Conservation (phyloP, 495 filamentous ascomycete genomes). For the Parathielavia hyrcaniae region DNA sequence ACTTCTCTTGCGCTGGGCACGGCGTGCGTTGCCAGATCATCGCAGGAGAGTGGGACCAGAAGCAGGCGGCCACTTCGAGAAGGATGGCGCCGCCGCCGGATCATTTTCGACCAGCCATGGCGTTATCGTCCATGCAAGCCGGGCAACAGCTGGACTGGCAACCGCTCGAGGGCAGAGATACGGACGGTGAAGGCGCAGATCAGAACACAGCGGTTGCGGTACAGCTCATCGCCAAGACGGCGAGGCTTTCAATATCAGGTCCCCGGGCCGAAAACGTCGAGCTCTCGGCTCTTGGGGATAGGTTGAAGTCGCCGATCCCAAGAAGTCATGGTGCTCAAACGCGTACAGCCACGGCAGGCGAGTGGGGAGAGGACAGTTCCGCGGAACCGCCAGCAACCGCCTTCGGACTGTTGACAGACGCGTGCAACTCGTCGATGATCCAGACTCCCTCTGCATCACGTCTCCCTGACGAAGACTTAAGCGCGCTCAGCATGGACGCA, state of each 20-base stretch:
- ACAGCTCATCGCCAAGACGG: conserved; percentile 26
- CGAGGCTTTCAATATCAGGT: conserved; percentile 23
- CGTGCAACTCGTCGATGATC: background rate
- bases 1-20: background rate
- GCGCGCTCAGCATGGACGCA: background rate
- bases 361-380: conserved; percentile 13
- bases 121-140: conserved; percentile 14
- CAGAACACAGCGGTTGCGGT: conserved; percentile 13
- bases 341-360: background rate
- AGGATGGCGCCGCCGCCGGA: background rate
- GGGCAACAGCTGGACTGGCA: conserved; percentile 1
- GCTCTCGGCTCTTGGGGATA: background rate
- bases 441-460: background rate
- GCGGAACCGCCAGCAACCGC: background rate
- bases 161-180: background rate
- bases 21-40: conserved; percentile 18
- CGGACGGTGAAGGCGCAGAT: background rate
- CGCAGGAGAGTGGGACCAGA: conserved; percentile 6
- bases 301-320: background rate
- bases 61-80: conserved; percentile 15
- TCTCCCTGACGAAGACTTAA: background rate
- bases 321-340: conserved; percentile 13
- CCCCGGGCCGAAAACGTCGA: conserved; percentile 13
- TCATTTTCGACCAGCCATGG: conserved; percentile 7
- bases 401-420: background rate